phyloP scores from a whole-genome alignment of 2,329 filamentous ascomycete genomes.

The Sporothrix phasma region DNA sequence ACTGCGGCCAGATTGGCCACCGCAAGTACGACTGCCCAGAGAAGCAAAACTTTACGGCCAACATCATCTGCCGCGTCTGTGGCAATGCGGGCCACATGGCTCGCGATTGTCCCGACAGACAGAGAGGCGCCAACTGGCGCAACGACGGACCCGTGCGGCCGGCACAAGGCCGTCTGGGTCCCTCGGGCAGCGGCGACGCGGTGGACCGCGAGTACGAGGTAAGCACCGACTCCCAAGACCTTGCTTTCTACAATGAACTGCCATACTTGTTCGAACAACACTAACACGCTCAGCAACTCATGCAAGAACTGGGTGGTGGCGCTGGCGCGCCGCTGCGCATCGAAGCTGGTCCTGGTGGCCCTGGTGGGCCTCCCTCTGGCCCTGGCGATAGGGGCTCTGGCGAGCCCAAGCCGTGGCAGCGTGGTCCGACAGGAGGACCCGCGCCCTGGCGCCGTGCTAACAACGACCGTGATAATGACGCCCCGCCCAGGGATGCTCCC shows the following conservation, averaged over 20 bases:
- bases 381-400: constrained; percentile 49
- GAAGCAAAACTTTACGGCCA: constrained; percentile 96
- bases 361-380: constrained; percentile 35
- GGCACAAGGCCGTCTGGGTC: constrained; percentile 57
- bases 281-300: constrained; percentile 59
- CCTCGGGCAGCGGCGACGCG: constrained; percentile 56
- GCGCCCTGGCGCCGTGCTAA: constrained; percentile 64
- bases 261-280: background rate
- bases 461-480: constrained; percentile 41
- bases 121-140: constrained; percentile 84
- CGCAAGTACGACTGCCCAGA: constrained; percentile 98
- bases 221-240: constrained; percentile 30
- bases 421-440: constrained; percentile 70
- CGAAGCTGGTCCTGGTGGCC: constrained; percentile 65
- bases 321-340: constrained; percentile 67
- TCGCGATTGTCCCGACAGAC: constrained; percentile 89
- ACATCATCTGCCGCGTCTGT: constrained; percentile 96
- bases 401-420: constrained; percentile 76
- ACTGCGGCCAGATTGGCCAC: constrained; percentile 97
- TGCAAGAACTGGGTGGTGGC: constrained; percentile 88
- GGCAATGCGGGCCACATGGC: constrained; percentile 98
- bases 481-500: constrained; percentile 12
- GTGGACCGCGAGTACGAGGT: constrained; percentile 94
- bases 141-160: constrained; percentile 54
- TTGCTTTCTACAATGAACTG: background rate